Evolutionary conservation across 257 asterid species (phyloP).

Genomic region (Salvia hispanica): DNA sequence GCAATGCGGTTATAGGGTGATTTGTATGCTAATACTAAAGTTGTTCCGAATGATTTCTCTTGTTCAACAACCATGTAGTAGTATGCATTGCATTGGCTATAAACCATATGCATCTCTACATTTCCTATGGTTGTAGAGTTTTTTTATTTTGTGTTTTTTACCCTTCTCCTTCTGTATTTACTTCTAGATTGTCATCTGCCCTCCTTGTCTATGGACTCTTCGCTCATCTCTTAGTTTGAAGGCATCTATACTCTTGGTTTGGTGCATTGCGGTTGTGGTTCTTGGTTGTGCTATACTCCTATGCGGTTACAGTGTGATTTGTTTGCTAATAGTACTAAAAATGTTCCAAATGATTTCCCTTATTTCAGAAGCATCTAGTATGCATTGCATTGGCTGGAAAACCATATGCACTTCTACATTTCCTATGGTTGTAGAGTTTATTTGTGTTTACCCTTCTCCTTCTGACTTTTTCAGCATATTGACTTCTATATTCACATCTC

Average conservation of each 20-base stretch:
- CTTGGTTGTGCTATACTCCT: neutral
- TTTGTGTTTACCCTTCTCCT: neutral
- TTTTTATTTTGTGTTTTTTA: neutral
- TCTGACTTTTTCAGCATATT: neutral
- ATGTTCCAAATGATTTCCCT: neutral
- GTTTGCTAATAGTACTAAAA: no score
- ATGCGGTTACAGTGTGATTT: neutral
- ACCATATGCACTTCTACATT: neutral
- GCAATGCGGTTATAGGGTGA: neutral
- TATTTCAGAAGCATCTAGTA: neutral
- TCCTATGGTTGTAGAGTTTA: neutral
- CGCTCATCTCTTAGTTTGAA: neutral
- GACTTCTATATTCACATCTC: constrained; percentile 8
- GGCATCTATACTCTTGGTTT: neutral
- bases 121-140: constrained; percentile 3
- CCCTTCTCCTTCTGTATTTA: neutral
- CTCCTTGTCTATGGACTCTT: neutral
- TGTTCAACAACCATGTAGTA: neutral
- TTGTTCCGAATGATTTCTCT: neutral
- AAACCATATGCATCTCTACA: neutral
- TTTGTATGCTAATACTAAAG: neutral
- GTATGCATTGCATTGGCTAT: neutral
- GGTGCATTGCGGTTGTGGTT: neutral
- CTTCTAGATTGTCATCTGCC: constrained; percentile 5
- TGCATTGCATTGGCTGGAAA: neutral